Conservation (phyloP, 768 basidiomycete genomes). For the Pisolithus tinctorius region DNA sequence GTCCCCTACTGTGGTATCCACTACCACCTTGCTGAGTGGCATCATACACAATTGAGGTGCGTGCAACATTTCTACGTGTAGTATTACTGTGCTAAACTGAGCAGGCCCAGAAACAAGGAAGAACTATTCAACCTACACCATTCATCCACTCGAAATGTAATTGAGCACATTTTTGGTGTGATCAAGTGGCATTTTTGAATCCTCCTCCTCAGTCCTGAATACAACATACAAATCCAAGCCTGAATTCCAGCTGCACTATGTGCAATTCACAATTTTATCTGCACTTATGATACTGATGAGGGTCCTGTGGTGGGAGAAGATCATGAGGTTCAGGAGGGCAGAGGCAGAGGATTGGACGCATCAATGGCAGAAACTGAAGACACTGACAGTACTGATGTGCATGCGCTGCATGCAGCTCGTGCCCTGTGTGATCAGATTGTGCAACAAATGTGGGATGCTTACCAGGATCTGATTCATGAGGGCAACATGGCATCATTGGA, state of each 20-base stretch:
- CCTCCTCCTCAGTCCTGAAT: slow-evolving; percentile 14
- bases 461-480: too few relatives aligned
- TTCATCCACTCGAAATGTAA: slow-evolving; percentile 32
- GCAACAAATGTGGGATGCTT: too few relatives aligned
- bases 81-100: too few relatives aligned
- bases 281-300: neutral
- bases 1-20: neutral
- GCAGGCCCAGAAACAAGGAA: slow-evolving; percentile 10
- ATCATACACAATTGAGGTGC: neutral
- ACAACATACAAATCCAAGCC: slow-evolving; percentile 14
- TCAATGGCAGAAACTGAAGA: too few relatives aligned
- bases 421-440: too few relatives aligned
- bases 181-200: slow-evolving; percentile 22
- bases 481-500: too few relatives aligned
- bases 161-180: slow-evolving; percentile 35
- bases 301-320: too few relatives aligned
- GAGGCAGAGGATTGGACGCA: too few relatives aligned
- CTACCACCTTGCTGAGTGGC: neutral
- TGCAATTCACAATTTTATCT: slow-evolving; percentile 17
- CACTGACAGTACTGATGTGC: too few relatives aligned
- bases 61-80: too few relatives aligned
- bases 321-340: too few relatives aligned
- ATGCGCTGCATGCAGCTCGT: too few relatives aligned
- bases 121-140: slow-evolving; percentile 39
- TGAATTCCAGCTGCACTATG: slow-evolving; percentile 14